These are phyloP conservation scores for Tetrapyrgos nigripes DNA, from an alignment of 1,284 basidiomycete species.

Conservation along the genomic window DNA sequence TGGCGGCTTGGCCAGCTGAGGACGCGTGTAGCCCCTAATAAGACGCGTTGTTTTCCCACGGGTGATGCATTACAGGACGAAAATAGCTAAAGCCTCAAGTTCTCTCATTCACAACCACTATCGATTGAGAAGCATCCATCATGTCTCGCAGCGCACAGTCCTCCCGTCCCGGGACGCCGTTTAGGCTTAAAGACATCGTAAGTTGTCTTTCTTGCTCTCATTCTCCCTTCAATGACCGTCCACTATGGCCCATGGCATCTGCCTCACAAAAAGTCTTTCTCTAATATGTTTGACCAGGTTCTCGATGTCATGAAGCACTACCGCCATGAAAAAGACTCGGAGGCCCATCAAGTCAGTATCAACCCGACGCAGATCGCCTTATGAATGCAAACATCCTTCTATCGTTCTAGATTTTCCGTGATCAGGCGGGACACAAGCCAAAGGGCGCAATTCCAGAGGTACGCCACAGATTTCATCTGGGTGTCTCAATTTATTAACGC, in stretches of 20 bases:
- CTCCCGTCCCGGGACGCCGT: conserved; percentile 22
- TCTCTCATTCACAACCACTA: background rate
- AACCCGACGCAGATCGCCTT: background rate
- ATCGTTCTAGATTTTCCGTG: conserved; percentile 65
- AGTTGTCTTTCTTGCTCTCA: conserved; percentile 24
- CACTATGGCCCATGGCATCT: conserved; percentile 45
- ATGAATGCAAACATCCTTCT: conserved; percentile 2
- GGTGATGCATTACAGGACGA: background rate
- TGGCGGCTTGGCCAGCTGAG: too few species aligned
- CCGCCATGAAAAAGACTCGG: conserved; percentile 80
- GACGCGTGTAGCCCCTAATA: background rate
- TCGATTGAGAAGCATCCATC: background rate
- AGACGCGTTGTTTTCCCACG: background rate
- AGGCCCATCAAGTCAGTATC: conserved; percentile 76
- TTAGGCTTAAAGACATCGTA: conserved; percentile 42
- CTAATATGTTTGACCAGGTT: conserved; percentile 56
- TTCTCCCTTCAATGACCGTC: conserved; percentile 18
- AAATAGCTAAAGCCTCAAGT: background rate
- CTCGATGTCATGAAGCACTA: conserved; percentile 60
- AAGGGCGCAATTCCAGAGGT: conserved; percentile 58
- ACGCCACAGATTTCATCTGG: background rate
- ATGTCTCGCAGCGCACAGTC: conserved; percentile 6
- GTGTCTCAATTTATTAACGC: background rate
- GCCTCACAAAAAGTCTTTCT: conserved; percentile 44
- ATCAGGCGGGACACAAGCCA: conserved; percentile 70